Evolutionary conservation across 176 grass and related monocot genomes (phyloP), one percentile per base, ranked within the genome.

Genomic region (Aegilops bicornis): DNA sequence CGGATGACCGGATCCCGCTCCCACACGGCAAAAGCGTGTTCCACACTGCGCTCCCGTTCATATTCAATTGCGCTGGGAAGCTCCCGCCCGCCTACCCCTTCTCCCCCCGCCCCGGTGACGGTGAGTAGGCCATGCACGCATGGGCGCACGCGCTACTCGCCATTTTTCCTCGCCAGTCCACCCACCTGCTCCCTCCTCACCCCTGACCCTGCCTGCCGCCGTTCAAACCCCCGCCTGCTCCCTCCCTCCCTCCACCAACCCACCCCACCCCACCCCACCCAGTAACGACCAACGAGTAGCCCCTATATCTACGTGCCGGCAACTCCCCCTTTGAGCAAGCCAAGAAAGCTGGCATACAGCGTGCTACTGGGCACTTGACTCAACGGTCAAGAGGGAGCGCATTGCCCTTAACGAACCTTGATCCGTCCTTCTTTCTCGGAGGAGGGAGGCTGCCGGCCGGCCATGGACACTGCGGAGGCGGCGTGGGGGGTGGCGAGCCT

Each of bases 401-500:
- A 27, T 27, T 27, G 27, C 27, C 27, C 27, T 27, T 27, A 27
- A 27, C 54, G 45, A 31, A 20, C 73, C 15, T 76, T 52, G 43
- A 76, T 76, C 73, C 1, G 27, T 16, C 73, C 72, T 43, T 27
- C 61, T 12, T 76, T 52, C 8, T 52, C 7, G 43, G 73, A 7
- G 47, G 64, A 15, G 2, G 14, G 11, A 16, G 48, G 14, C 48
- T 15, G 19, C 9, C 30, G 24, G 52, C 52, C 19, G 4, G 40
- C 19, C 11, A 86, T 86, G 84, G 75, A 86, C 10, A 86, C 84
- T 0, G 74, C 63, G 62, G 54, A 78, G 74, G 30, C 84, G 63
- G 84, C 90, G 29, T 85, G 86, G 29, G 70, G 91, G 27, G 70
- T 88, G 69, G 77, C 84, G 19, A 93, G 91, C 64, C 54, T 87